Conservation (phyloP, 192 early-diverging fungal species). For the Mortierella alpina region DNA sequence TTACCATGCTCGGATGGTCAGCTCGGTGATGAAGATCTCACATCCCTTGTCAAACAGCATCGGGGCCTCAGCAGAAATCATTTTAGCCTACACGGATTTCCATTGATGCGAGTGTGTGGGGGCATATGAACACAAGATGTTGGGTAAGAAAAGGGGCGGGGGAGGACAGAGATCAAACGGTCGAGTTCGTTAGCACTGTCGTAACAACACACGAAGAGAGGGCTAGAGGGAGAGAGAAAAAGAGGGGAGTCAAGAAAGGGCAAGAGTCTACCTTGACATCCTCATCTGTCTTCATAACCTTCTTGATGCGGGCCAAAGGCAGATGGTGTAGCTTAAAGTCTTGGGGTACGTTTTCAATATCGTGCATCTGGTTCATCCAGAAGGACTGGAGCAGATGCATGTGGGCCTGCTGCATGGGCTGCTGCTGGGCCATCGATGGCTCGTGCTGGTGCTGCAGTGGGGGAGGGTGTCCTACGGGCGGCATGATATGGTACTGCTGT, state of each 20-base stretch:
- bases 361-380: slow-evolving; percentile 78
- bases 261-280: slow-evolving; percentile 81
- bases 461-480: slow-evolving; percentile 13
- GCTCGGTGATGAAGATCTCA: slow-evolving; percentile 94
- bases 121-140: too few species aligned
- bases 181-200: background rate
- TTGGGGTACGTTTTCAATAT: slow-evolving; percentile 72
- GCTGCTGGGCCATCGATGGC: slow-evolving; percentile 22
- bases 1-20: slow-evolving; percentile 84
- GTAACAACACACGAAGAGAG: background rate
- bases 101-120: too few species aligned
- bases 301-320: slow-evolving; percentile 95
- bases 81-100: slow-evolving; percentile 19
- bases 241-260: slow-evolving; percentile 2
- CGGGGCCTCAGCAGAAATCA: slow-evolving; percentile 75
- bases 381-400: slow-evolving; percentile 59
- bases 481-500: slow-evolving; percentile 25
- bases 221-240: background rate
- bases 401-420: slow-evolving; percentile 44
- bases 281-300: slow-evolving; percentile 98
- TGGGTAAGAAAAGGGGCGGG: background rate
- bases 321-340: slow-evolving; percentile 94
- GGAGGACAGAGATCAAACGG: background rate
- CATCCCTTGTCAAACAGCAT: slow-evolving; percentile 96
- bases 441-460: slow-evolving; percentile 42